phyloP scores from a whole-genome alignment of 768 basidiomycete genomes.

The Amanita polypyramis region DNA sequence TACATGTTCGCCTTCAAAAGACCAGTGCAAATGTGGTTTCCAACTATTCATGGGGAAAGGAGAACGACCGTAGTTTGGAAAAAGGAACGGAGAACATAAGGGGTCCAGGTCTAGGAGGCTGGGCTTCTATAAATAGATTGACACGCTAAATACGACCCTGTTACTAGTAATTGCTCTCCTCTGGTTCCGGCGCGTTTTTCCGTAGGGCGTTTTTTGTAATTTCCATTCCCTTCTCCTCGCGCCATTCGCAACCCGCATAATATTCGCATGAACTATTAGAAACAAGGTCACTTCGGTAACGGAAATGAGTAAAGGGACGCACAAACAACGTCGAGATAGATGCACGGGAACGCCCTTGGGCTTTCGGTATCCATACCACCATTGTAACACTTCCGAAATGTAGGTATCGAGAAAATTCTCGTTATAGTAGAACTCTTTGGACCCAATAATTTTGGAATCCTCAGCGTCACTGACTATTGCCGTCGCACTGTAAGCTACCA shows the following conservation, averaged over 20 bases:
- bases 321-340: slow-evolving; percentile 58
- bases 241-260: slow-evolving; percentile 69
- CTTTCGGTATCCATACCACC: slow-evolving; percentile 67
- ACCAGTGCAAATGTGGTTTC: slow-evolving; percentile 29
- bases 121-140: background rate
- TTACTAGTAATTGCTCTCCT: too few species aligned
- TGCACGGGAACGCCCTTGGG: slow-evolving; percentile 61
- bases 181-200: background rate
- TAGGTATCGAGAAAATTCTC: slow-evolving; percentile 39
- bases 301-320: slow-evolving; percentile 20
- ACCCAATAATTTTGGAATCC: slow-evolving; percentile 48
- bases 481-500: background rate
- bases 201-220: slow-evolving; percentile 4
- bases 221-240: slow-evolving; percentile 43
- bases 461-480: slow-evolving; percentile 12
- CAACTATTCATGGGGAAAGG: slow-evolving; percentile 12
- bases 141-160: background rate
- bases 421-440: slow-evolving; percentile 46
- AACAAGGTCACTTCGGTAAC: background rate
- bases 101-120: too few species aligned
- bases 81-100: background rate
- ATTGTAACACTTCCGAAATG: slow-evolving; percentile 45
- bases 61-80: background rate
- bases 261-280: slow-evolving; percentile 60
- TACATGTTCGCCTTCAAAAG: slow-evolving; percentile 26